Base-by-base conservation (phyloP, 176 grass and related monocot genomes). In the Carex cristatella region DNA sequence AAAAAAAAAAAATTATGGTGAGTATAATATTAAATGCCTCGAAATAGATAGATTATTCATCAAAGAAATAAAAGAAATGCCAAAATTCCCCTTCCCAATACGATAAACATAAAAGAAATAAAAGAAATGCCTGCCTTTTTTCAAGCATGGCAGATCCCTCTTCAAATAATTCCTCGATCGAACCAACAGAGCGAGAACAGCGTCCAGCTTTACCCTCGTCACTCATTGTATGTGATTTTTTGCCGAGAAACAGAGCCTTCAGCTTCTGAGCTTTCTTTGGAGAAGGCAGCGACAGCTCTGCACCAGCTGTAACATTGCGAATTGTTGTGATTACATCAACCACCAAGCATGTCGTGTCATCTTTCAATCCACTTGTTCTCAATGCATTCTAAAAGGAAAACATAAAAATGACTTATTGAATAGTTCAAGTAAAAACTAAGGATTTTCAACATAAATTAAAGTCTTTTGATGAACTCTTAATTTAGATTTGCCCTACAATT, bases 301-400 rank as follows among this genome's bases (percentile, higher is more conserved):
- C 19, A 2, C 61, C 61, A n/a, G 59, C 61, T 27, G 61, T 87
- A 79, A 89, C 84, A 81, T 65, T 79, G 72, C 90, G 88, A 71
- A 91, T 91, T 67, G 91, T 89, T 79, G 93, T 89, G 80, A 92
- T 91, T 79, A 98, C 90, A 84, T 98, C 95, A 85, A 95, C 95
- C 81, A 98, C 95, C 51, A 98, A 86, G 60, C 95, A 98, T 64
- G 95, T 98, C 7, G 95, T 98, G 78, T 98, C 95, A 83, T 98
- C 95, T 90, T 95, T 98, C 88, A 98, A 78, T 48, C 95, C 95
- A 76, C 91, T 95, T 85, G 88, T 95, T 86, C 92, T 93, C 77
- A 98, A 87, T 66, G 95, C 95, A 94, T 98, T 89, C 93, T 98
- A 80, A 13, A 87, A 42, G 62, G 86, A 33, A 73, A 81, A 88